These are phyloP conservation scores for Talaromyces marneffei DNA, from an alignment of 2,329 filamentous ascomycete genomes.

Conservation along the genomic window DNA sequence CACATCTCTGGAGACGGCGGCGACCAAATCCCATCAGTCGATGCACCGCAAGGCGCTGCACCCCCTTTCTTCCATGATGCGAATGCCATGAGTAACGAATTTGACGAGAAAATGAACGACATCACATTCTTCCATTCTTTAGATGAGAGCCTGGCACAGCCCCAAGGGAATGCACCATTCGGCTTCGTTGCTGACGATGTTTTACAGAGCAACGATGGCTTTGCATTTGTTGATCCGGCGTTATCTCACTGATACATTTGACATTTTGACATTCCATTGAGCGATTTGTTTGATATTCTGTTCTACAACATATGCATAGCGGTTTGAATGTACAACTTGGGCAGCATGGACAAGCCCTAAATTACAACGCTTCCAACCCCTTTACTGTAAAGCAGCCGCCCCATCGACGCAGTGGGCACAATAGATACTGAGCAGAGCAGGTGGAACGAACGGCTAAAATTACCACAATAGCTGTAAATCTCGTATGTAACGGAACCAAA, in stretches of 20 bases:
- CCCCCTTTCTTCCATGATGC: not conserved
- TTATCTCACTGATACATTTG: slow-evolving; percentile 4
- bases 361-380: not conserved
- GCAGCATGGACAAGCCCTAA: not conserved
- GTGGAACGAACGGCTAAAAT: slow-evolving; percentile 4
- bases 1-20: not conserved
- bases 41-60: not conserved
- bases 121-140: slow-evolving; percentile 5
- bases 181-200: not conserved
- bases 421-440: not conserved
- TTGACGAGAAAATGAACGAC: slow-evolving; percentile 16
- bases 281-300: not conserved
- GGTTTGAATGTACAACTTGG: not conserved
- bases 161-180: not conserved
- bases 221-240: slow-evolving; percentile 32
- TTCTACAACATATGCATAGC: not conserved
- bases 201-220: slow-evolving; percentile 28
- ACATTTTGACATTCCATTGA: not conserved
- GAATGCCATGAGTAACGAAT: slow-evolving; percentile 10
- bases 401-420: not conserved
- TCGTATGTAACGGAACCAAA: not conserved
- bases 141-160: not conserved
- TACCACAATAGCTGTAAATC: not conserved
- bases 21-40: not conserved
- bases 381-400: not conserved